Base-by-base conservation (phyloP, 1,139 yeast genomes). In the Nakaseomyces delphensis region DNA sequence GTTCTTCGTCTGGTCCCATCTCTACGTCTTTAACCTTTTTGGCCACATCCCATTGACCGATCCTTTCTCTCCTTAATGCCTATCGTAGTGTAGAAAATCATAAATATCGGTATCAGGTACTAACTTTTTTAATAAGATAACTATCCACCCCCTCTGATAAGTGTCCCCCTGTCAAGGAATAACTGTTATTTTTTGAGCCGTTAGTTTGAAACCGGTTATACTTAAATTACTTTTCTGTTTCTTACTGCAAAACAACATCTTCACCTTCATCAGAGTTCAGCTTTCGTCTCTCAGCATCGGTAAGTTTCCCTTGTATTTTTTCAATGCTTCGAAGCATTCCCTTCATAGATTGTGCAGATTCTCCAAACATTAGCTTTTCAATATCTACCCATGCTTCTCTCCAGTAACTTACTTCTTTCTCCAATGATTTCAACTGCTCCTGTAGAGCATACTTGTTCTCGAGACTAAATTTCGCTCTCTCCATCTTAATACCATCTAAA, bases 331-430 rank as follows among this genome's bases (percentile, higher is more conserved):
- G 55, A 19, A 60, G 43, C 53, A 59, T 53, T 20, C 46, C 55
- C 39, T 48, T 52, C 44, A 60, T 52, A 7, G 63, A 59, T 23
- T 47, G 48, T 11, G 60, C 47, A 24, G 48, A 52, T 38, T 57
- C 61, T 7, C 63, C 63, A 43, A 60, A 60, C 55, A 60, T 48
- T 36, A 55, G 40, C 40, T 44, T 50, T 38, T 60, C 64, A 23
- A 59, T 48, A 27, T 52, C 49, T 19, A 56, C 57, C 53, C 58
- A 56, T 31, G 59, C 58, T 32, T 50, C 53, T 36, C 59, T 52
- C 64, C 64, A 60, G 13, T 49, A 45, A 10, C 52, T 52, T 1
- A 57, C 58, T 32, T 57, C 62, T 36, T 49, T 52, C 9, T 50
- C 54, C 23, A 59, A 35, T 15, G 48, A 43, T 10, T 45, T 39